A percentile compares a stretch with the other conserved stretches of the same genome.
Evolutionary conservation across 129 eudicot genomes (phyloP).

Genomic region (Helianthus tuberosus): DNA sequence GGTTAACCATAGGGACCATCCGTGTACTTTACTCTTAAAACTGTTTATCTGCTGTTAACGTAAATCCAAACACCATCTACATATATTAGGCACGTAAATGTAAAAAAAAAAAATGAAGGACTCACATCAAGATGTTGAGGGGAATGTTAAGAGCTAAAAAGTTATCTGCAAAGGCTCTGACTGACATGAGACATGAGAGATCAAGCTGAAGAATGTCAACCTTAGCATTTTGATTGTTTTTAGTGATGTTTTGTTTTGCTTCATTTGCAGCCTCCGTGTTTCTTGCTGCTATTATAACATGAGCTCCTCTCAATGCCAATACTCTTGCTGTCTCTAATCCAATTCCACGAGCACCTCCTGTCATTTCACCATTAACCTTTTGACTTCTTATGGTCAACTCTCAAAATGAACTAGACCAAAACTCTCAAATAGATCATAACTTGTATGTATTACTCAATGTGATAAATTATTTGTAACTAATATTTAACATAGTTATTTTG

Average conservation of each 20-base stretch:
- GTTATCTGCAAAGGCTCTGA: constrained; percentile 59
- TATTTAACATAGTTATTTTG: background rate
- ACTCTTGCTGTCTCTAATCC: constrained; percentile 93
- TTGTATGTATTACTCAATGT: background rate
- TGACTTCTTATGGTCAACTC: background rate
- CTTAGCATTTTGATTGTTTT: constrained; percentile 51
- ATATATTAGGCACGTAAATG: constrained; percentile 10
- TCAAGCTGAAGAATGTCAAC: constrained; percentile 74
- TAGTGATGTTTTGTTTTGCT: constrained; percentile 61
- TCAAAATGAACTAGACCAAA: background rate
- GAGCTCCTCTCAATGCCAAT: too few species aligned
- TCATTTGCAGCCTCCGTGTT: constrained; percentile 75
- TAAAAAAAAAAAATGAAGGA: background rate
- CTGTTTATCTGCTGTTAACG: background rate
- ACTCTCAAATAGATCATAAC: background rate
- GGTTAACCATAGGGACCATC: too few species aligned
- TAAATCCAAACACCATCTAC: background rate
- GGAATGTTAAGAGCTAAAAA: constrained; percentile 75
- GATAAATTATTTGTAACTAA: background rate
- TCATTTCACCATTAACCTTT: constrained; percentile 16
- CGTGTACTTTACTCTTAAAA: background rate
- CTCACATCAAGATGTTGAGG: constrained; percentile 84
- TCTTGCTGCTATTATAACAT: too few species aligned
- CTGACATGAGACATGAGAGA: constrained; percentile 69
- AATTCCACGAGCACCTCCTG: constrained; percentile 97